Percentiles rank a stretch among this genome's conserved stretches.
Conservation (phyloP, 2,329 filamentous ascomycete genomes). For the Claviceps capensis region DNA sequence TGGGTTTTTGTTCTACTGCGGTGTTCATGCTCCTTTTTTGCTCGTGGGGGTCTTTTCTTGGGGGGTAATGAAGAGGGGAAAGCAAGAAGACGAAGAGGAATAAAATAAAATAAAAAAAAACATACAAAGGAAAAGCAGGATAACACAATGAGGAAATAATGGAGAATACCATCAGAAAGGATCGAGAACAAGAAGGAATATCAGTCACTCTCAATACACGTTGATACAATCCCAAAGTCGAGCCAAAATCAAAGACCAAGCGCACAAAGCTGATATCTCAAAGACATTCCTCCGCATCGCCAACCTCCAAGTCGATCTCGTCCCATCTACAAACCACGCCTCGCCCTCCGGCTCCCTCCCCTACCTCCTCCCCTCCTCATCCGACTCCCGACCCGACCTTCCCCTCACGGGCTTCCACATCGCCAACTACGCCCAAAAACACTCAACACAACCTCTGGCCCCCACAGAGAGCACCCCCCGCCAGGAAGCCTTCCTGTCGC, state of each 20-base stretch:
- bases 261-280: not conserved
- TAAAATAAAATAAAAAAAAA: not conserved
- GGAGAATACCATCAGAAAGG: too few species aligned
- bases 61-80: not conserved
- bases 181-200: too few species aligned
- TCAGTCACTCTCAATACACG: not conserved
- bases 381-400: constrained; percentile 31
- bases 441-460: constrained; percentile 16
- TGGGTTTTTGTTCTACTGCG: constrained; percentile 26
- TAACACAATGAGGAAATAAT: not conserved
- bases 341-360: constrained; percentile 81
- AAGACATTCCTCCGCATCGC: constrained; percentile 69
- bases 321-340: constrained; percentile 79
- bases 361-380: constrained; percentile 54
- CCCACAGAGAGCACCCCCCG: constrained; percentile 39
- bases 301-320: constrained; percentile 49
- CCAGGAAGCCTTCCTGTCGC: constrained; percentile 62
- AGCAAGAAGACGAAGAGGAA: not conserved
- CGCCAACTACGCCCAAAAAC: constrained; percentile 50
- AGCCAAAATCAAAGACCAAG: not conserved
- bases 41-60: not conserved
- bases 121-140: not conserved
- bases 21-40: not conserved
- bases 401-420: constrained; percentile 44
- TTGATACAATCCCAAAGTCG: too few species aligned